phyloP scores from a whole-genome alignment of 345 rosid genomes.

The Gossypium anomalum region DNA sequence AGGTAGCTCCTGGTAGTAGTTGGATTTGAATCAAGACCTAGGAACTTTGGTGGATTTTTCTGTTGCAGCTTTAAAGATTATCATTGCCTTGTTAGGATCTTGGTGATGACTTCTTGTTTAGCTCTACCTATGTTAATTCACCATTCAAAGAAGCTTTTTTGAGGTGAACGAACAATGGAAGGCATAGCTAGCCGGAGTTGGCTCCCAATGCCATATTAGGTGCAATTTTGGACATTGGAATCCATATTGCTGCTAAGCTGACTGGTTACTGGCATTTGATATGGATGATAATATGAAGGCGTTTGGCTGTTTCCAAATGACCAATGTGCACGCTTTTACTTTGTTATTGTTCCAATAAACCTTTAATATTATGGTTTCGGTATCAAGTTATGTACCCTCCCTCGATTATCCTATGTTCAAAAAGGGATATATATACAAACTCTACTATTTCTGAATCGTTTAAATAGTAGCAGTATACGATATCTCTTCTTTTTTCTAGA shows the following conservation, averaged over 20 bases:
- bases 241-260: constrained; percentile 72
- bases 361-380: neutral
- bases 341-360: neutral
- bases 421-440: too few species aligned
- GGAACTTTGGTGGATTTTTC: constrained; percentile 24
- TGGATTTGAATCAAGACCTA: constrained; percentile 43
- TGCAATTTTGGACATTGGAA: constrained; percentile 70
- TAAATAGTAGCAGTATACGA: too few species aligned
- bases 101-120: constrained; percentile 44
- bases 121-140: constrained; percentile 58
- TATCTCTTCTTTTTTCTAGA: too few species aligned
- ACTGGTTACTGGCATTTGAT: constrained; percentile 85
- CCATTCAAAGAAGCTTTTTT: constrained; percentile 37
- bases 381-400: too few species aligned
- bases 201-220: constrained; percentile 60
- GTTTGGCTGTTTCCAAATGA: neutral
- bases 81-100: constrained; percentile 49
- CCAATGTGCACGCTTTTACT: neutral
- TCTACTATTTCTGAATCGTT: too few species aligned
- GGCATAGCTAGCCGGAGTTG: constrained; percentile 17
- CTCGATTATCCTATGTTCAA: too few species aligned
- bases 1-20: constrained; percentile 50
- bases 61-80: constrained; percentile 53
- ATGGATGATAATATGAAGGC: constrained; percentile 66
- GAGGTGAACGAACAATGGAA: constrained; percentile 42